Conservation (phyloP, 179 eudicot species). For the Dionaea muscipula region DNA sequence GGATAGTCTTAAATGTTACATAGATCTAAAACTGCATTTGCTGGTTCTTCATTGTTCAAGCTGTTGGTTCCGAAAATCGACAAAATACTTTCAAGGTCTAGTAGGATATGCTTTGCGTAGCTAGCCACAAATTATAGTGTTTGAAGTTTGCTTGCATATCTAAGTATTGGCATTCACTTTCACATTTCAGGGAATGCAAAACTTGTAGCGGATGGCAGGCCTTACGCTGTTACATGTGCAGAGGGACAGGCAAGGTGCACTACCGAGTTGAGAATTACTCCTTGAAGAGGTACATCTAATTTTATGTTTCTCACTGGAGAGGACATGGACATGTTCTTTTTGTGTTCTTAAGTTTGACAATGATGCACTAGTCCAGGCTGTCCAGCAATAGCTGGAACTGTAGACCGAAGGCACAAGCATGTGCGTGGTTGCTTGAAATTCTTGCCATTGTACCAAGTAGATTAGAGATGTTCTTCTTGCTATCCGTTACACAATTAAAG, state of each 20-base stretch:
- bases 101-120: not conserved
- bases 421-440: not conserved
- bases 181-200: slow-evolving; percentile 51
- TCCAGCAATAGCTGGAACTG: too few species aligned
- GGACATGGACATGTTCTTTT: not conserved
- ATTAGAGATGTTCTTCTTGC: too few species aligned
- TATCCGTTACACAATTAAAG: too few species aligned
- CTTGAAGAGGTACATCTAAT: slow-evolving; percentile 44
- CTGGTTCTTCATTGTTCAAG: not conserved
- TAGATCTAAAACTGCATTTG: not conserved
- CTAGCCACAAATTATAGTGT: not conserved
- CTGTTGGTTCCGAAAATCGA: not conserved
- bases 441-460: not conserved
- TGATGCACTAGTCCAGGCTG: not conserved
- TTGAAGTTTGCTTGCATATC: not conserved
- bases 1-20: not conserved
- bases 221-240: slow-evolving; percentile 81
- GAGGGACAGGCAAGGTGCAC: slow-evolving; percentile 73
- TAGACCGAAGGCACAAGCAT: not conserved
- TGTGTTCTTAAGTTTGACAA: not conserved
- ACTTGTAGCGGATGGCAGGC: slow-evolving; percentile 91
- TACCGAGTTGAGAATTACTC: slow-evolving; percentile 64
- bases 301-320: not conserved
- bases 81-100: not conserved
- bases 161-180: not conserved